Base-by-base conservation (phyloP, 164 flowering plant species). In the Aristolochia californica region DNA sequence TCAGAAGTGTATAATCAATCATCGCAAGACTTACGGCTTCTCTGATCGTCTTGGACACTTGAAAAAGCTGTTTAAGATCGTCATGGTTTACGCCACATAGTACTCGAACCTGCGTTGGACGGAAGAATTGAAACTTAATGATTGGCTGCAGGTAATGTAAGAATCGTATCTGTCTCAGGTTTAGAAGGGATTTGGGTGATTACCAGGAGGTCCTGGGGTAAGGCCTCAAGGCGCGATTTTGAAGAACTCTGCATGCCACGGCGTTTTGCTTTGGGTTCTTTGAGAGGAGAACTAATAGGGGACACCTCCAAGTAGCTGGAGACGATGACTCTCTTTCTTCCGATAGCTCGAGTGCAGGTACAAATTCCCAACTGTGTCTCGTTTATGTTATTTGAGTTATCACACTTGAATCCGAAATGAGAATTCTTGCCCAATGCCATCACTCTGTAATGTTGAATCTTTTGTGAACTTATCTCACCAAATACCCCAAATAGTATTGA, bases 1-100 rank as follows among this genome's bases (percentile, higher is more conserved):
- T n/a, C n/a, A n/a, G n/a, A n/a, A n/a, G n/a, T n/a, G n/a, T n/a
- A n/a, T n/a, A n/a, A n/a, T n/a, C n/a, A n/a, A n/a, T n/a, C n/a
- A n/a, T n/a, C n/a, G n/a, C n/a, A 15, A 13, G 38, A 48, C 67
- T 62, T 66, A 70, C 70, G 18, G 70, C 65, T n/a, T 70, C 70
- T 25, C 48, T 57, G 51, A 70, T 28, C 23, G 56, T 10, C 40
- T 59, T 66, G 0, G 74, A 70, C 13, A 70, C 70, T 2, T 45
- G 58, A 34, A 48, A 50, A 23, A 70, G 67, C 48, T 59, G 64
- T 27, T 58, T 45, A 27, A 70, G 49, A 48, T 70, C 74, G 5
- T 63, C 70, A 38, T 70, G 67, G 14, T 66, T 57, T 1, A 66
- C 65, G 0, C 70, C 59, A 43, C 74, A 70, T 17, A 70, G 18